Base-by-base conservation (phyloP, 148 eudicot species). In the Arbutus unedo region DNA sequence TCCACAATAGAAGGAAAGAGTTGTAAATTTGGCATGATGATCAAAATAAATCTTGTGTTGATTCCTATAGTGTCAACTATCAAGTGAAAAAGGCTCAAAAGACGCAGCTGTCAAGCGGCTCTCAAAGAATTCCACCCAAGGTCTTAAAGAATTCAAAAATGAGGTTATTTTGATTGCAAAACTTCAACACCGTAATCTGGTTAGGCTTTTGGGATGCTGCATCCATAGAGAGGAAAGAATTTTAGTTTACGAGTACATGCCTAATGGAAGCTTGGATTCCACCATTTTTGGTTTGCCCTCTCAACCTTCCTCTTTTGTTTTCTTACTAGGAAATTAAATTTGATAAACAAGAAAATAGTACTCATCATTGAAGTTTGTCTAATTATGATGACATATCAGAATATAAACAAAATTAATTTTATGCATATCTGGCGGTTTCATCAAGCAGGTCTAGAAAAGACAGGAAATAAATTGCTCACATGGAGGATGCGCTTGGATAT, bases 401-500 rank as follows among this genome's bases (percentile, higher is more conserved):
- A 11, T 16, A 50, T 21, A 31, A 31, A 31, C 38, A 31, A 31
- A 31, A 31, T 1, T 31, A 31, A 31, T 31, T 31, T 31, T 31
- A 31, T 31, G 38, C 38, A 31, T 31, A 31, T 31, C 38, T 1
- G 38, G 49, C 38, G 38, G 49, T 71, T 41, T 45, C 49, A 16
- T 31, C 8, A 18, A 45, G 25, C 54, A 74, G 55, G 55, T 57
- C 72, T 19, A 59, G 74, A 75, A 48, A 49, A 76, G 44, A 5
- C 60, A 62, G 41, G 14, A 62, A 31, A 59, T 56, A 82, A n/a
- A 21, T 8, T 23, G 11, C 84, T 82, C 49, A 47, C 51, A 19
- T 82, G 80, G 79, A n/a, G 55, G 60, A 57, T 4, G 72, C 84
- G 84, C 44, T 82, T 45, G 38, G 71, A 59, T 47, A 82, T 82